Evolutionary conservation across 129 eudicot species (phyloP), one percentile per base, ranked within the genome.

Genomic region (Flaveria ramosissima): DNA sequence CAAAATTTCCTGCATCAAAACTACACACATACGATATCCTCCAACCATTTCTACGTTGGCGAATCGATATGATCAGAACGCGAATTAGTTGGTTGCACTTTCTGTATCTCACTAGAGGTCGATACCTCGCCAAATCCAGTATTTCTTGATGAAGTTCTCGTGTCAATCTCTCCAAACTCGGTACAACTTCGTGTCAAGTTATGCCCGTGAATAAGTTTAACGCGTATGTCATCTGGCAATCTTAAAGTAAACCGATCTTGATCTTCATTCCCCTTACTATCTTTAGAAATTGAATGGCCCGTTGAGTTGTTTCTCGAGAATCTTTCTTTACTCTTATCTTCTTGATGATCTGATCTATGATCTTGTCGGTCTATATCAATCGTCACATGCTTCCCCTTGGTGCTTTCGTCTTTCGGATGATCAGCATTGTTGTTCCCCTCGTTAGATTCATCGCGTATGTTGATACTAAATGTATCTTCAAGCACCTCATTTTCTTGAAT

Each of bases 251-350:
- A 90, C 70, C 85, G 88, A 81, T 91, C 89, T 24, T 77, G 82
- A 13, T 86, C 92, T 50, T 74, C 87, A 47, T 27, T 36, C 6
- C 41, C 19, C 21, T 60, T 57, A 5, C 57, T 64, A 51, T 57
- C 60, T 70, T 63, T 85, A 61, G 73, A 51, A 46, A 93, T 82
- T 9, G 98, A 93, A 84, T 93, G 98, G 0, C 98, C 98, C 2
- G 98, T 93, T 24, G 98, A 88, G 43, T 93, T 86, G 45, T 89
- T 90, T 84, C 97, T 87, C 0, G 87, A 70, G 63, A 86, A 86
- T 48, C 73, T 88, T 17, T 72, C 89, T 15, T 30, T 73, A 47
- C 32, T 61, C 4, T 59, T 66, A 14, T 60, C 52, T 55, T 26
- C 82, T 53, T 48, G 53, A 48, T 48, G 53, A 48, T 70, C 69